Percentiles rank a stretch among this genome's conserved stretches.
phyloP scores from a whole-genome alignment of 768 basidiomycete species.

The Russula virescens region DNA sequence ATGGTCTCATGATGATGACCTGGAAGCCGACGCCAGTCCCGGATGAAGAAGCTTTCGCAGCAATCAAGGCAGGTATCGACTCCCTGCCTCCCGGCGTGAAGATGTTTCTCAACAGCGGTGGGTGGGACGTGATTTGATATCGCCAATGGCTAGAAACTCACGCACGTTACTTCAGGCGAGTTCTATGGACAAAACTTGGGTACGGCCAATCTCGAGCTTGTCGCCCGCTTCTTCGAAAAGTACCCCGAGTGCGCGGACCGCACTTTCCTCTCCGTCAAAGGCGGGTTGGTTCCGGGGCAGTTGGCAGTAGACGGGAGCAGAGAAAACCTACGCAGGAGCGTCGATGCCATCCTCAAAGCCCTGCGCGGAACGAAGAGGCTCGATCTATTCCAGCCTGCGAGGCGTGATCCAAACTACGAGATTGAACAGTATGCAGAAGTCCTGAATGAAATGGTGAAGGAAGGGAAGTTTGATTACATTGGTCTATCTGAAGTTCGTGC shows the following conservation, averaged over 20 bases:
- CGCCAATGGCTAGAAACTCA: background rate
- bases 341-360: conserved; percentile 38
- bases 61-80: conserved; percentile 49
- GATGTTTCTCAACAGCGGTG: conserved; percentile 48
- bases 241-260: conserved; percentile 41
- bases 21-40: conserved; percentile 43
- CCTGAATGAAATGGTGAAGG: conserved; percentile 43
- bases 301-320: conserved; percentile 29
- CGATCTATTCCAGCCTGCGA: conserved; percentile 54
- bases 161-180: conserved; percentile 33
- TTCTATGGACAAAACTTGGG: conserved; percentile 48
- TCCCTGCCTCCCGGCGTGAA: conserved; percentile 41
- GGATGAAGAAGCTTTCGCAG: conserved; percentile 56
- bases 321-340: conserved; percentile 43
- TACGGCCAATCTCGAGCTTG: conserved; percentile 43
- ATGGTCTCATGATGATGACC: conserved; percentile 56
- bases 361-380: conserved; percentile 49
- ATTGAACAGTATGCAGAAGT: conserved; percentile 43
- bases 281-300: conserved; percentile 11
- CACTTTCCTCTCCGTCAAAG: conserved; percentile 47
- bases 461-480: conserved; percentile 55
- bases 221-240: conserved; percentile 45
- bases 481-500: conserved; percentile 53
- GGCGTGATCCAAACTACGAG: conserved; percentile 38
- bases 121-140: conserved; percentile 17